Evolutionary conservation across 192 early-diverging fungal genomes (phyloP), one percentile per base, ranked within the genome.

Genomic region (Podila minutissima): DNA sequence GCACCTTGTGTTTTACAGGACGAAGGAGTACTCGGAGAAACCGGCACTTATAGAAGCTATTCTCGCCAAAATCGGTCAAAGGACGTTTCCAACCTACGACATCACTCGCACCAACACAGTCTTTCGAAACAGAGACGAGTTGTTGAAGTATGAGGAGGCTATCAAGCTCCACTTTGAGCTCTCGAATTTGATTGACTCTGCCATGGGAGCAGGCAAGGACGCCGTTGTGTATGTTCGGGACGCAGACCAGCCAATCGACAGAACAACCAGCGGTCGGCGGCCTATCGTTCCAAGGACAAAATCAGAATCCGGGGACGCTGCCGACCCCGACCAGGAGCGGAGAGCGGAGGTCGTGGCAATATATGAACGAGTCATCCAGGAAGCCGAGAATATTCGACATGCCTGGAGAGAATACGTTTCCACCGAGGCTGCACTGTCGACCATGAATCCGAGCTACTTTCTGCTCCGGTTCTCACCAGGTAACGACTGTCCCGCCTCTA

Each of bases 61-160:
- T 62, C 64, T 87, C 4, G 84, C 77, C 46, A 78, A 73, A 31
- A 85, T 83, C 48, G 76, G 74, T 9, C 76, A 75, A 41, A 66
- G 82, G 4, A 78, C 49, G 15, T 87, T 83, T 33, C 86, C 86
- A 17, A 28, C 60, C 1, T 87, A 87, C 31, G 66, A 67, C n/a
- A 75, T 78, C 28, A 77, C 69, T 19, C 67, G 86, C 49, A 82
- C 84, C 13, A 64, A 5, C 15, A 62, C 74, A 8, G 61, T 87
- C 5, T 87, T 84, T 60, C 46, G 31, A 15, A 68, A 70, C 20
- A 46, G 84, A 59, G 64, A 69, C 13, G 77, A 85, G 2, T 49
- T 85, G 12, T 32, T 87, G 20, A 75, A 83, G 10, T 87, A 87
- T 19, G 82, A 85, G 17, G 77, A 79, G n/a, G 86, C 86, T 13